These are phyloP conservation scores for Halophytophthora batemanensis DNA, from an alignment of 352 stramenopile species.

Conservation along the genomic window DNA sequence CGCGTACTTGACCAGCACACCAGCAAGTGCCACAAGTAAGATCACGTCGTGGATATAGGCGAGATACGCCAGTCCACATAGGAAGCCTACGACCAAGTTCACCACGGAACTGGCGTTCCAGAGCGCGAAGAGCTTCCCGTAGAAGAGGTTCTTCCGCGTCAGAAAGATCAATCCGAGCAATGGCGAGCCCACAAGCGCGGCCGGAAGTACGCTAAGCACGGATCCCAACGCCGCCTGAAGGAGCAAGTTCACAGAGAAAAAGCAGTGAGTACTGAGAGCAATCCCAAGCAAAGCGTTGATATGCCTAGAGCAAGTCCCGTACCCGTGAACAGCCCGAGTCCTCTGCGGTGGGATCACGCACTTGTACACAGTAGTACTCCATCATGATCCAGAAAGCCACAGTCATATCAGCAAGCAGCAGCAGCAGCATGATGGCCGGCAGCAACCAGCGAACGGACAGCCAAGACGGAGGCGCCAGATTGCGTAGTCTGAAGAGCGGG, in stretches of 20 bases:
- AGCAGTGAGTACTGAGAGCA: constrained; percentile 7
- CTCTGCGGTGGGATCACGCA: constrained; percentile 64
- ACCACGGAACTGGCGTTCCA: constrained; percentile 73
- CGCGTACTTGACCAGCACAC: constrained; percentile 64
- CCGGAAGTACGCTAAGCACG: constrained; percentile 57
- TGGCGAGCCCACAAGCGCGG: constrained; percentile 53
- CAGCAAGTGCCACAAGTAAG: constrained; percentile 45
- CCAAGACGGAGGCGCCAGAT: constrained; percentile 26
- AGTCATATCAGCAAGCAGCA: constrained; percentile 64
- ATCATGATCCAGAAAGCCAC: constrained; percentile 75
- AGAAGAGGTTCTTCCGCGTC: constrained; percentile 68
- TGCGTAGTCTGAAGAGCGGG: constrained; percentile 59
- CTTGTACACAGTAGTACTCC: constrained; percentile 87
- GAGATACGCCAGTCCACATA: constrained; percentile 52
- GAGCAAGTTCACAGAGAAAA: constrained; percentile 3
- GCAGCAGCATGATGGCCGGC: constrained; percentile 46
- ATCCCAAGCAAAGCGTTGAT: neutral
- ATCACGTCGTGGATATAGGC: constrained; percentile 72
- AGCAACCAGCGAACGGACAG: constrained; percentile 37
- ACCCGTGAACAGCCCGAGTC: constrained; percentile 79
- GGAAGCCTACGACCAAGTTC: constrained; percentile 65
- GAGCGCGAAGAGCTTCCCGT: constrained; percentile 64
- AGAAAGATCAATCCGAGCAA: constrained; percentile 72
- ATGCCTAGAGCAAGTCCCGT: constrained; percentile 10
- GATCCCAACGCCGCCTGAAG: constrained; percentile 55